Evolutionary conservation across 257 asterid genomes (phyloP).

Genomic region (Leptodermis oblonga): DNA sequence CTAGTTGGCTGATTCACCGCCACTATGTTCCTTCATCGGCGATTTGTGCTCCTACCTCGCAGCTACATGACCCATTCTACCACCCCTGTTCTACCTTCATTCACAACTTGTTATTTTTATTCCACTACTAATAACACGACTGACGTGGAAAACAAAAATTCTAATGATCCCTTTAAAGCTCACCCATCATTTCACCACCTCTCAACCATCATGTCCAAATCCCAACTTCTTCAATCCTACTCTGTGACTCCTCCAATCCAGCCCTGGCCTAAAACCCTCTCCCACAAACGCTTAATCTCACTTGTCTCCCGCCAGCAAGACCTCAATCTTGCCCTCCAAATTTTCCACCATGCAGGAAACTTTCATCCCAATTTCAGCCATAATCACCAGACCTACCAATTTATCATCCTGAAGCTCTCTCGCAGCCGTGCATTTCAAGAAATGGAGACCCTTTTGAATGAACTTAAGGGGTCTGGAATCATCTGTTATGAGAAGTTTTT

Average conservation of each 20-base stretch:
- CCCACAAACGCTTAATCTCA: conserved; percentile 56
- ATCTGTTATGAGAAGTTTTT: conserved; percentile 66
- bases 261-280: conserved; percentile 79
- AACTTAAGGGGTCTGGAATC: conserved; percentile 38
- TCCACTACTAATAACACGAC: conserved; percentile 29
- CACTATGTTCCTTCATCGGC: conserved; percentile 1
- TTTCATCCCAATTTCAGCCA: conserved; percentile 63
- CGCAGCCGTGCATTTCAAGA: conserved; percentile 63
- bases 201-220: conserved; percentile 47
- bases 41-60: background rate
- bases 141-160: background rate
- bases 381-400: conserved; percentile 61
- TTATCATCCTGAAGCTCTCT: conserved; percentile 69
- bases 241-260: conserved; percentile 79
- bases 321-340: conserved; percentile 69
- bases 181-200: conserved; percentile 37
- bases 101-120: conserved; percentile 14
- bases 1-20: background rate
- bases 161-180: conserved; percentile 20
- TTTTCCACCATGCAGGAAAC: conserved; percentile 70
- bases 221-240: conserved; percentile 54
- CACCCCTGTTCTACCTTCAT: background rate
- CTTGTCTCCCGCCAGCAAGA: conserved; percentile 60
- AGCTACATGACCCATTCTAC: conserved; percentile 1
- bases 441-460: conserved; percentile 44